Percentiles rank a stretch among this genome's conserved stretches.
Evolutionary conservation across 1,139 yeast genomes (phyloP).

Genomic region (Arxiozyma heterogenica): DNA sequence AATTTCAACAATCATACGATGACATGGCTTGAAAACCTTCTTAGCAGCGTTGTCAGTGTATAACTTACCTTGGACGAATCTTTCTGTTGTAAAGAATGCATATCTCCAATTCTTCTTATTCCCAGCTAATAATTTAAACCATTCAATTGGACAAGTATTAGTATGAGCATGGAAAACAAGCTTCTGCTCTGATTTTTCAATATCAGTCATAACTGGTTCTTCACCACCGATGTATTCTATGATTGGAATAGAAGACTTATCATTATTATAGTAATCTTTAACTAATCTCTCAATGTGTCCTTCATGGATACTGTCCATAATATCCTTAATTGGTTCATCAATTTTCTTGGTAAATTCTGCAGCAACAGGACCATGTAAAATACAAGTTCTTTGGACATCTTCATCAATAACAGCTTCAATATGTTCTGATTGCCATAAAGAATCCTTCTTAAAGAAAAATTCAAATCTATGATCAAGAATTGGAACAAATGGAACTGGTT

Average conservation of each 20-base stretch:
- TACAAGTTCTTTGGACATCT: slow-evolving; percentile 97
- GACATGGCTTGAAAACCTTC: slow-evolving; percentile 68
- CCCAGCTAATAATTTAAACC: slow-evolving; percentile 84
- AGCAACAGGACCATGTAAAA: slow-evolving; percentile 96
- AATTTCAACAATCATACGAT: slow-evolving; percentile 50
- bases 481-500: slow-evolving; percentile 98
- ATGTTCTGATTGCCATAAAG: slow-evolving; percentile 98
- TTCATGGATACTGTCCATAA: slow-evolving; percentile 79
- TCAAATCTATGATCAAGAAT: slow-evolving; percentile 90
- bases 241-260: slow-evolving; percentile 64
- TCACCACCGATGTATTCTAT: slow-evolving; percentile 84
- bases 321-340: slow-evolving; percentile 86
- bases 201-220: slow-evolving; percentile 38
- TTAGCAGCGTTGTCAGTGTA: slow-evolving; percentile 73
- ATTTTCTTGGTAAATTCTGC: slow-evolving; percentile 83
- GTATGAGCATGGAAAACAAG: slow-evolving; percentile 43
- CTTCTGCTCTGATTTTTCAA: slow-evolving; percentile 32
- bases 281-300: slow-evolving; percentile 73
- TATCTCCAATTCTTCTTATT: slow-evolving; percentile 76
- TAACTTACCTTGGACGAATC: slow-evolving; percentile 77
- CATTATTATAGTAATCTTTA: slow-evolving; percentile 61
- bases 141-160: slow-evolving; percentile 44
- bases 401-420: slow-evolving; percentile 91
- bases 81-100: slow-evolving; percentile 71
- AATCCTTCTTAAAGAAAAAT: slow-evolving; percentile 94